A percentile compares a stretch with the other conserved stretches of the same genome.
phyloP scores from a whole-genome alignment of 2,329 filamentous ascomycete species.

The Colletotrichum somersetense region DNA sequence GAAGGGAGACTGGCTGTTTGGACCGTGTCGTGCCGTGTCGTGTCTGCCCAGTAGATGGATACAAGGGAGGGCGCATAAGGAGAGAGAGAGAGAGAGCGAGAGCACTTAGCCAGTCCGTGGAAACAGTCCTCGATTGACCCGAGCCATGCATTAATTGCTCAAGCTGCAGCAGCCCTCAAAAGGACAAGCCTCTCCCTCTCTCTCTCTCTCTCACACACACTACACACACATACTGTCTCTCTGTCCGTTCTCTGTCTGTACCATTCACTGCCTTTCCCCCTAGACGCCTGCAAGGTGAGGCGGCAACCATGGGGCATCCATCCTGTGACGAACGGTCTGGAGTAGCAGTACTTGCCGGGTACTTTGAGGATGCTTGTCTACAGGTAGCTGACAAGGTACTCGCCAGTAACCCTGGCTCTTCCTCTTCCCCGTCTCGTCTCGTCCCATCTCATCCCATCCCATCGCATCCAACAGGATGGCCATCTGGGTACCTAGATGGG shows the following conservation, averaged over 20 bases:
- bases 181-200: too few species aligned
- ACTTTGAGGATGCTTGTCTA: background rate
- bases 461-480: background rate
- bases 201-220: too few species aligned
- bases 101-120: too few species aligned
- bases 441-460: slow-evolving; percentile 1
- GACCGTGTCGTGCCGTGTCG: background rate
- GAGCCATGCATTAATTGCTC: too few species aligned
- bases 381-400: background rate
- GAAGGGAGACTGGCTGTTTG: background rate
- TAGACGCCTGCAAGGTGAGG: background rate
- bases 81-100: too few species aligned
- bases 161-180: too few species aligned
- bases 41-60: background rate
- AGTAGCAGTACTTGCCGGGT: background rate
- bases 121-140: too few species aligned
- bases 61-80: too few species aligned
- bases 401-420: slow-evolving; percentile 7
- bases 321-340: slow-evolving; percentile 2
- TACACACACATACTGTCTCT: too few species aligned
- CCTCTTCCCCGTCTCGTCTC: slow-evolving; percentile 16
- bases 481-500: background rate
- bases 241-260: too few species aligned
- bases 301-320: background rate
- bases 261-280: too few species aligned